A percentile compares a stretch with the other conserved stretches of the same genome.
These are phyloP conservation scores for Bipolaris gigantea DNA, from an alignment of 2,329 filamentous ascomycete genomes.

Conservation along the genomic window DNA sequence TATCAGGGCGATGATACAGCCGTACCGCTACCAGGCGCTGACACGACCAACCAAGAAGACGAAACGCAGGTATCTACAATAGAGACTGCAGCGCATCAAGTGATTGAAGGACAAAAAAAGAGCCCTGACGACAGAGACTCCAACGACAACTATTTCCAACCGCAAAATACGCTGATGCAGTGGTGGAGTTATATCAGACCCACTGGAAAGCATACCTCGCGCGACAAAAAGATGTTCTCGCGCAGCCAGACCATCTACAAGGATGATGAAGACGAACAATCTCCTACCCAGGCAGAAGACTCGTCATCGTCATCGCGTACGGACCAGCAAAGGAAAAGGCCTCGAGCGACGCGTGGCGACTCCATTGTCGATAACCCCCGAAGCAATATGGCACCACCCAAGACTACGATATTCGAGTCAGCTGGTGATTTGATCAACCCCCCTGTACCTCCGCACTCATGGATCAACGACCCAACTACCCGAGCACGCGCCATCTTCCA, in stretches of 20 bases:
- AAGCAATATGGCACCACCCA: slow-evolving; percentile 71
- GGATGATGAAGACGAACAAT: slow-evolving; percentile 22
- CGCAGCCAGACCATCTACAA: slow-evolving; percentile 39
- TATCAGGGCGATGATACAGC: slow-evolving; percentile 48
- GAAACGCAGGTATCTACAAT: slow-evolving; percentile 46
- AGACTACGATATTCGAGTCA: slow-evolving; percentile 92
- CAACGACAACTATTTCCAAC: slow-evolving; percentile 30
- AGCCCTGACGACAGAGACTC: slow-evolving; percentile 21
- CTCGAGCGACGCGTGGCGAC: slow-evolving; percentile 53
- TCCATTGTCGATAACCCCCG: slow-evolving; percentile 52
- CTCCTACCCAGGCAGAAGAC: slow-evolving; percentile 8
- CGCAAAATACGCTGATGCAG: slow-evolving; percentile 50
- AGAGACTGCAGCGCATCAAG: slow-evolving; percentile 37
- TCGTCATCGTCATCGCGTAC: slow-evolving; percentile 18
- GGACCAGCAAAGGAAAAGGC: slow-evolving; percentile 41
- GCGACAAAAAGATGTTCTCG: slow-evolving; percentile 62
- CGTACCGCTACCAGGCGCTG: slow-evolving; percentile 70
- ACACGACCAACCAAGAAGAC: slow-evolving; percentile 70
- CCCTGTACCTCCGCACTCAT: slow-evolving; percentile 78
- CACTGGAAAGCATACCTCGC: slow-evolving; percentile 65
- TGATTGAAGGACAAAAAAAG: slow-evolving; percentile 33
- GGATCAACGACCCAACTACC: slow-evolving; percentile 78
- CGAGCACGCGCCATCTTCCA: slow-evolving; percentile 93
- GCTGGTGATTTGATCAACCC: slow-evolving; percentile 91
- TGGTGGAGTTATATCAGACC: slow-evolving; percentile 76